Evolutionary conservation across 805 yeast genomes (phyloP), one percentile per base, ranked within the genome.

Genomic region (Henningerozyma blattae): DNA sequence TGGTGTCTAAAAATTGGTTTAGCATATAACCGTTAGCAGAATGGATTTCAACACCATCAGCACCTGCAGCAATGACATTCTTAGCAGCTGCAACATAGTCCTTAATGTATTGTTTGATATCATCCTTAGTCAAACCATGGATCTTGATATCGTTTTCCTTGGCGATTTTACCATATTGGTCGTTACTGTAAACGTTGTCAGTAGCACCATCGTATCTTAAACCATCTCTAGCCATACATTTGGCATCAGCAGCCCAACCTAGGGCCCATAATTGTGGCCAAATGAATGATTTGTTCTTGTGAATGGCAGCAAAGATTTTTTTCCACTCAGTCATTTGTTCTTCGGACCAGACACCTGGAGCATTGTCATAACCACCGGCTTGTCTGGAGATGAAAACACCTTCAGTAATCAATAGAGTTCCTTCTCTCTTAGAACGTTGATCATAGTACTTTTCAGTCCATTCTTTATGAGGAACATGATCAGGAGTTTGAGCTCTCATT

Each of bases 31-130:
- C 83, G 48, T 77, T 75, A 12, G 84, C 84, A 27, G 61, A 62
- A 50, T 77, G 85, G 31, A 79, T 55, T 54, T 79, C 83, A 22
- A 78, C 68, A 40, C 75, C 75, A 51, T 78, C 83, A 32, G 62
- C 62, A 33, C 62, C 63, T 18, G 52, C 49, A 8, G 37, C 52
- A 26, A 59, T 37, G 12, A 54, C 37, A 28, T 48, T 54, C 43
- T 52, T 53, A 13, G 78, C 74, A 24, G 73, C 70, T 4, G 44
- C 41, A 7, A 60, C 68, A 41, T 53, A 73, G 29, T 63, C 61
- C 28, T 54, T 41, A 18, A 64, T 56, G 37, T 60, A 60, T 34
- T 62, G 58, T 32, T 65, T 53, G 42, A 73, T 51, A 49, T 52
- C 62, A 22, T 40, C 47, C 30, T 44, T 44, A 24, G 54, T 48